phyloP scores from a whole-genome alignment of 192 early-diverging fungal genomes.

The Backusella westeae region DNA sequence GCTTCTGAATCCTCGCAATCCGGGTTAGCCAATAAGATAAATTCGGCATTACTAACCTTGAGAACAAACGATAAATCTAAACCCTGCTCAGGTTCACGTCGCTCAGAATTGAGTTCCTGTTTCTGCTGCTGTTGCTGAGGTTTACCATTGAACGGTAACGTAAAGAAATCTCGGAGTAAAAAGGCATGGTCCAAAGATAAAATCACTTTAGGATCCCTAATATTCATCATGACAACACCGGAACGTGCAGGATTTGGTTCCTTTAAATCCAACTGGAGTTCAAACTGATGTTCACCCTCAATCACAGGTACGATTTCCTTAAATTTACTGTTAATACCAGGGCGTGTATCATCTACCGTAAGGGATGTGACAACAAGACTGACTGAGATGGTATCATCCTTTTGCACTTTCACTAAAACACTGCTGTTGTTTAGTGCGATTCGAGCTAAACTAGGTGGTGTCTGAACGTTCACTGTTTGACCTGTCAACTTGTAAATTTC shows the following conservation, averaged over 20 bases:
- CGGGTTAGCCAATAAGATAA: conserved; percentile 83
- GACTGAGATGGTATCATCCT: conserved; percentile 62
- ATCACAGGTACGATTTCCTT: conserved; percentile 78
- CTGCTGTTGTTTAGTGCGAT: conserved; percentile 48
- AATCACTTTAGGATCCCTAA: conserved; percentile 82
- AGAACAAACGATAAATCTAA: conserved; percentile 68
- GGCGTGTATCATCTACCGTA: conserved; percentile 78
- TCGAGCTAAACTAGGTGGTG: conserved; percentile 50
- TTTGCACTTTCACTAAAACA: conserved; percentile 55
- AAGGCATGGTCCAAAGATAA: conserved; percentile 88
- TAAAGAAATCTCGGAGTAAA: conserved; percentile 73
- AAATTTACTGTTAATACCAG: conserved; percentile 73
- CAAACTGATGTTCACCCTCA: conserved; percentile 61
- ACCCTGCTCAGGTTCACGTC: conserved; percentile 2
- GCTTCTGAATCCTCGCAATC: conserved; percentile 74
- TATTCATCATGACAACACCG: conserved; percentile 63
- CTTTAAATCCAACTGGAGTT: conserved; percentile 44
- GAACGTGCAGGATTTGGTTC: conserved; percentile 41
- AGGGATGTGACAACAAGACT: conserved; percentile 70
- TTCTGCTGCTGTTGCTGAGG: background rate
- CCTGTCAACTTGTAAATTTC: conserved; percentile 73
- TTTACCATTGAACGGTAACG: conserved; percentile 50
- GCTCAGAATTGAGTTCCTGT: background rate
- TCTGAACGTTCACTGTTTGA: conserved; percentile 46
- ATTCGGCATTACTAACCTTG: conserved; percentile 77